Evolutionary conservation across 2,329 filamentous ascomycete species (phyloP), one percentile per base, ranked within the genome.

Genomic region (Aspergillus spinulosporus): DNA sequence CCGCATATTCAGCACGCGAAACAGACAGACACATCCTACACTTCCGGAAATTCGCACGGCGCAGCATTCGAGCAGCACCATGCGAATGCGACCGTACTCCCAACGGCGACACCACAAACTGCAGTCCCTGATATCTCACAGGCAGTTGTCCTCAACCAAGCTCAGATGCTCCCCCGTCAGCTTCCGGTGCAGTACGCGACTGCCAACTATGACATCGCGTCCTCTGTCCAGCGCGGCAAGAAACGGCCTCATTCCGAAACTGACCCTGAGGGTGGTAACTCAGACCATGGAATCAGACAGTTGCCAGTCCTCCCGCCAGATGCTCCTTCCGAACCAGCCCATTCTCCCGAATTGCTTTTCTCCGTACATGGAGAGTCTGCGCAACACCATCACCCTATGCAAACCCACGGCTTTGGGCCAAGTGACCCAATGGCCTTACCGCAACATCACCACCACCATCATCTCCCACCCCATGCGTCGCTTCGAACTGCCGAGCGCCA

Each of bases 361-460:
- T 65, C 71, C 29, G 64, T 68, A 15, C 71, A 72, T 21, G 61
- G 59, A 15, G 72, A 72, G 40, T 63, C 65, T 40, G 65, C 68
- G 15, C 64, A 68, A 6, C 68, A 69, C 50, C 70, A 69, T 45
- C 70, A 67, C 42, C 60, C 64, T 44, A 56, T 67, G 45, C 57
- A 68, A 15, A 60, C 62, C 26, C 71, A 71, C 51, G 63, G 64
- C 26, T 75, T 68, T 51, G 76, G 58, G 67, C 78, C 52, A 68
- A 79, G 52, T 68, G 75, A 68, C 28, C 66, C 68, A 52, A 69
- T 72, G 63, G 76, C 79, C 36, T 73, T 74, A 55, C 76, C 78
- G 26, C 82, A 83, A 37, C 84, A 84, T 46, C 90, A 95, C 68
- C 90, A 93, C 66, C 92, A 96, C 66, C 90, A 92, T 65, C 87